Base-by-base conservation (phyloP, 768 basidiomycete genomes). In the Calocybe gangraenosa region DNA sequence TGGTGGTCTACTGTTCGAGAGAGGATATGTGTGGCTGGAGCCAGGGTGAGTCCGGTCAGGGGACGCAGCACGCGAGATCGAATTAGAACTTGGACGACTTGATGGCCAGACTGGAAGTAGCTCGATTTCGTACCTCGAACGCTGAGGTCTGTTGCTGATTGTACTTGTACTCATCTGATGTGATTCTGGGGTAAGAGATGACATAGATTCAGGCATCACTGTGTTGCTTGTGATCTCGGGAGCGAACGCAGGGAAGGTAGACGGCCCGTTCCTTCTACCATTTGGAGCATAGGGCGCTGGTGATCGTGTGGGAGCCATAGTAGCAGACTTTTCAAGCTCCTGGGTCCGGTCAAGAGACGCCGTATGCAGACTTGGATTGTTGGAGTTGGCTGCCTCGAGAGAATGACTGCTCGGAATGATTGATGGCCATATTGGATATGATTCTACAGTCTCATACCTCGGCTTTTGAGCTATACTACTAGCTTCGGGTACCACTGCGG, bases 291-390 rank as follows among this genome's bases (percentile, higher is more conserved):
- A 61, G 22, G 69, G 68, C 7, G 66, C 64, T 0, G 63, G 67
- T 3, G 75, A 69, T 9, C 71, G 68, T 49, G 66, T 70, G 3
- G 71, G 71, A 9, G 69, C 67, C 21, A 60, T 70, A n/a, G 74
- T 60, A 40, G 60, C 58, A 37, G 62, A 68, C 9, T 79, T 59
- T 42, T 69, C 62, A 39, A 78, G 60, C 19, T 68, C 65, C n/a
- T n/a, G n/a, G n/a, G n/a, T n/a, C n/a, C n/a, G n/a, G n/a, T n/a
- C n/a, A n/a, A n/a, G n/a, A n/a, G n/a, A n/a, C n/a, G n/a, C n/a
- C n/a, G n/a, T n/a, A n/a, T n/a, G n/a, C n/a, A n/a, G n/a, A n/a
- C n/a, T n/a, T n/a, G n/a, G n/a, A n/a, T n/a, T n/a, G n/a, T n/a
- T n/a, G n/a, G n/a, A n/a, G n/a, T n/a, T n/a, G n/a, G n/a, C n/a